Conservation (phyloP, 805 yeast genomes). For the Suhomyces pyralidae region DNA sequence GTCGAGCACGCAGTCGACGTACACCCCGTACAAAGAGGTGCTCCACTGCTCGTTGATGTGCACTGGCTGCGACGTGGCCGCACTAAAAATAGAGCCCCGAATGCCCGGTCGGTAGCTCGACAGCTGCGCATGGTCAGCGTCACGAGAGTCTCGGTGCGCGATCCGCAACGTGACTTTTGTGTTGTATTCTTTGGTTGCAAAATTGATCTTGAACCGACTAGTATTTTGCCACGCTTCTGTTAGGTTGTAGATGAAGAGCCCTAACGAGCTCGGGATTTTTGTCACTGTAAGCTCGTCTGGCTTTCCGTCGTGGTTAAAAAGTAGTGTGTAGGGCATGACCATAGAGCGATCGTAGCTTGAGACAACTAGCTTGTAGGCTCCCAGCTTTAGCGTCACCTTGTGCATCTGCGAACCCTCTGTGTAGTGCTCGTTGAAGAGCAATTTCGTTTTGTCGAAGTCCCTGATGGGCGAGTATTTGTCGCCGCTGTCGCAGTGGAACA, state of each 20-base stretch:
- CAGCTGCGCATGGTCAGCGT: conserved; percentile 3
- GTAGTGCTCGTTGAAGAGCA: conserved; percentile 30
- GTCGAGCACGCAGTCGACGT: conserved; percentile 27
- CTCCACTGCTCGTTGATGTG: conserved; percentile 38
- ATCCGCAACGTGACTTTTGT: conserved; percentile 25
- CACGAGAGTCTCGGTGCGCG: conserved; percentile 14
- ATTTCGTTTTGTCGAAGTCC: conserved; percentile 18
- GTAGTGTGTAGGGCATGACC: conserved; percentile 28
- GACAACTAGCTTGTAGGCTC: conserved; percentile 43
- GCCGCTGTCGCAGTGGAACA: conserved; percentile 38
- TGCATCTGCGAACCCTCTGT: conserved; percentile 32
- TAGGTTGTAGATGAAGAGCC: conserved; percentile 27
- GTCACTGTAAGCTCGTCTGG: conserved; percentile 7
- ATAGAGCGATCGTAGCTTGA: conserved; percentile 43
- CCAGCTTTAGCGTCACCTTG: conserved; percentile 24
- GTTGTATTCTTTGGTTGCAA: conserved; percentile 20
- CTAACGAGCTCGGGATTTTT: conserved; percentile 27
- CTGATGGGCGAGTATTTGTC: conserved; percentile 20
- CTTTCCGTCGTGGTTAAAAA: conserved; percentile 20
- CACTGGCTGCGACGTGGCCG: conserved; percentile 24
- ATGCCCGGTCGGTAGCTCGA: conserved; percentile 45
- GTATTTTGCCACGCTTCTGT: conserved; percentile 37
- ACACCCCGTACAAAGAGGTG: conserved; percentile 44
- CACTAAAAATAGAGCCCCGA: conserved; percentile 43
- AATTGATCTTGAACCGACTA: conserved; percentile 36